Percentiles rank a stretch among this genome's conserved stretches.
phyloP scores from a whole-genome alignment of 331 rosid genomes.

The Malus hybrid region DNA sequence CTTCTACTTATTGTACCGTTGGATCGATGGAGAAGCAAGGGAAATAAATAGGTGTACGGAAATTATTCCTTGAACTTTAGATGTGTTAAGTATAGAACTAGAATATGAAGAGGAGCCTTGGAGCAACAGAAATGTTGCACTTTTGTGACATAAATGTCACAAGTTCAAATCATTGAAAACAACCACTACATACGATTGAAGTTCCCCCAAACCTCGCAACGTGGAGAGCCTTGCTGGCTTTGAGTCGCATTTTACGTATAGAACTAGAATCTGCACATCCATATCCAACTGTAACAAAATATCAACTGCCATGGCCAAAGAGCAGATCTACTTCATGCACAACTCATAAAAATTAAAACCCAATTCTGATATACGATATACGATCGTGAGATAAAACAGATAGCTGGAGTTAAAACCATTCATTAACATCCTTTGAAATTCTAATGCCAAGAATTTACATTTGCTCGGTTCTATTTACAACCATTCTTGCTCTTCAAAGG shows the following conservation, averaged over 20 bases:
- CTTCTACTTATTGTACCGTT: no score
- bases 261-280: no score
- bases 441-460: slow-evolving; percentile 30
- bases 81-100: no score
- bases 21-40: no score
- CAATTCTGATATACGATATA: not conserved
- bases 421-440: slow-evolving; percentile 4
- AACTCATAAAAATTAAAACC: not conserved
- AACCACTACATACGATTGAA: fast-evolving
- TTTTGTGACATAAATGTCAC: fast-evolving
- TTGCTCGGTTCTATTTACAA: slow-evolving; percentile 36
- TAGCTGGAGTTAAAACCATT: slow-evolving; percentile 4
- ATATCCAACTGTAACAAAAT: no score
- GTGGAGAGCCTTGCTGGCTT: fast-evolving
- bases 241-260: no score
- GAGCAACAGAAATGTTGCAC: fast-evolving
- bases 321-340: not conserved
- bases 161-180: no score
- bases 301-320: not conserved
- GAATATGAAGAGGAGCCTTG: fast-evolving
- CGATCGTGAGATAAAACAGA: not conserved
- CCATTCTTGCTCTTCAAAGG: slow-evolving; percentile 14
- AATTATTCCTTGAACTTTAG: no score
- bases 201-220: no score
- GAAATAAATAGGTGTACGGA: no score